Conservation (phyloP, 164 flowering plant genomes). For the Magnolia sinica region DNA sequence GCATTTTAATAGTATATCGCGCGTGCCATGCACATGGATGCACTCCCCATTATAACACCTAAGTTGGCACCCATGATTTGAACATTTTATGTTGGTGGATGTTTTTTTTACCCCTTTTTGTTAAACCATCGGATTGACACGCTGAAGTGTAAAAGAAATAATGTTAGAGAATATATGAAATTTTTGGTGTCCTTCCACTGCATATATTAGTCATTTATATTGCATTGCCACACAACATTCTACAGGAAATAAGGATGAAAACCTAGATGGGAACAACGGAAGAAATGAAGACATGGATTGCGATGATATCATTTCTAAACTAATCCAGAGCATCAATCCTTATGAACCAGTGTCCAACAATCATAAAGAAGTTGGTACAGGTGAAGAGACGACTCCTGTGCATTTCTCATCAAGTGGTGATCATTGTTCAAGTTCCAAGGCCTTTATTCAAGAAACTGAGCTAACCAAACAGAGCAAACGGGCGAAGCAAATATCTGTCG, state of each 20-base stretch:
- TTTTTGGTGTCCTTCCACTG: too few species aligned
- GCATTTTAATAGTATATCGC: too few species aligned
- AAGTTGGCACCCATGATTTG: too few species aligned
- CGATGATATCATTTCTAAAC: slow-evolving; percentile 24
- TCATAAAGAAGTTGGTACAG: not conserved
- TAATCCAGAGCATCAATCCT: not conserved
- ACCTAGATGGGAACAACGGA: slow-evolving; percentile 2
- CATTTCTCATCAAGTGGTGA: not conserved
- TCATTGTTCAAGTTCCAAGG: not conserved
- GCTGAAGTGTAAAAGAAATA: not conserved
- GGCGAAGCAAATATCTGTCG: not conserved
- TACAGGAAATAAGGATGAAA: slow-evolving; percentile 20
- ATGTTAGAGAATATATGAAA: not conserved
- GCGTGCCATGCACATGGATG: too few species aligned
- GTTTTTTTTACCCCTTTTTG: too few species aligned
- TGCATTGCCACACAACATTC: not conserved
- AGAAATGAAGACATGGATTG: slow-evolving; percentile 15
- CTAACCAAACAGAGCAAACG: slow-evolving; percentile 24
- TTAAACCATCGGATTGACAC: not conserved
- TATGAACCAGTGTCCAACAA: not conserved
- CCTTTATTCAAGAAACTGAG: slow-evolving; percentile 1
- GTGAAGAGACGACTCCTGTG: not conserved
- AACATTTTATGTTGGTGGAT: not conserved
- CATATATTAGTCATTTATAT: not conserved
- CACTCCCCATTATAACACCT: too few species aligned